These are phyloP conservation scores for Candida sanyaensis DNA, from an alignment of 1,139 yeast species.

Conservation along the genomic window DNA sequence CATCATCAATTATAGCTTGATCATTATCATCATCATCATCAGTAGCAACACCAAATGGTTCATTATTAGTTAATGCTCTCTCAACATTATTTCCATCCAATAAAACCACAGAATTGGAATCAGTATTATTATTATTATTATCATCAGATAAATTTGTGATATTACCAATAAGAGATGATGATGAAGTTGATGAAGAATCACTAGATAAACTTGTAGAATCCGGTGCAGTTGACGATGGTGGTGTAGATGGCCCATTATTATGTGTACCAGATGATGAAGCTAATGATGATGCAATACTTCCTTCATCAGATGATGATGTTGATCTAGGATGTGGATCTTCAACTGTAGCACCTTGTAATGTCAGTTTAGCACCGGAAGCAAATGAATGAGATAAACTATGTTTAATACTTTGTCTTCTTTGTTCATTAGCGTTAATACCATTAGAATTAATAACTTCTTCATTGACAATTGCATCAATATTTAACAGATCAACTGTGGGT, in stretches of 20 bases:
- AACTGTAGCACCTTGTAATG: not conserved
- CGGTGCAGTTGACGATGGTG: slow-evolving; percentile 9
- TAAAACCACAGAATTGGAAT: slow-evolving; percentile 4
- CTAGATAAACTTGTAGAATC: slow-evolving; percentile 8
- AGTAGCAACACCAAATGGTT: not conserved
- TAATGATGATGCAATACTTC: slow-evolving; percentile 5
- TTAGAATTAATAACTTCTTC: slow-evolving; percentile 1
- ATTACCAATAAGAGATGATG: too few relatives aligned
- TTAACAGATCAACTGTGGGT: slow-evolving; percentile 9
- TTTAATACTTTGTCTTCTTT: slow-evolving; percentile 6
- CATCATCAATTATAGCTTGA: slow-evolving; percentile 1
- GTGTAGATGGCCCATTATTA: slow-evolving; percentile 3
- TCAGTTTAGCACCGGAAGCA: slow-evolving; percentile 1
- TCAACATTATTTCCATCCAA: slow-evolving; percentile 6
- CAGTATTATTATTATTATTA: not conserved
- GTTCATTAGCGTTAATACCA: not conserved
- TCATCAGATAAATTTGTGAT: too few relatives aligned
- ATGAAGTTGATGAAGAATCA: slow-evolving; percentile 1
- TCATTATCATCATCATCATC: not conserved
- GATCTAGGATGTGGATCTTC: not conserved
- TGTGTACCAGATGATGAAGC: not conserved
- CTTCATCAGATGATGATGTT: slow-evolving; percentile 4
- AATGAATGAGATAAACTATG: slow-evolving; percentile 13
- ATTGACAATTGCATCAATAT: slow-evolving; percentile 27
- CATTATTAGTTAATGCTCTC: not conserved